Evolutionary conservation across 2,329 filamentous ascomycete species (phyloP).

Genomic region (Polytolypa hystricis): DNA sequence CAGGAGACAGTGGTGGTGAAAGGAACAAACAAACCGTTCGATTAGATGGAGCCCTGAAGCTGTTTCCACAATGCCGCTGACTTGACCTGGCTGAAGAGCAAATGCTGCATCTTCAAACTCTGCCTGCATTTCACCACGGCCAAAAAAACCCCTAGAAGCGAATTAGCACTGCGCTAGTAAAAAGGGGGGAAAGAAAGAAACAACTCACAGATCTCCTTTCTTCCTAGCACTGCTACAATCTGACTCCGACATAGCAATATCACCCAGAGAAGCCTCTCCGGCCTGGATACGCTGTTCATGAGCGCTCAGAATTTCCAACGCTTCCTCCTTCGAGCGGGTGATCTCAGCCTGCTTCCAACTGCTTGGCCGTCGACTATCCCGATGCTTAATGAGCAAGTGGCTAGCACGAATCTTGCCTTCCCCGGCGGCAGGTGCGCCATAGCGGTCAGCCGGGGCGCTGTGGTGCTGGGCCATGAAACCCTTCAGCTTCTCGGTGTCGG

Average conservation of each 20-base stretch:
- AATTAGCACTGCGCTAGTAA: conserved; percentile 7
- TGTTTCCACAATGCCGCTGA: conserved; percentile 81
- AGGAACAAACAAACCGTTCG: conserved; percentile 55
- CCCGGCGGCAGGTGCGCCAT: conserved; percentile 29
- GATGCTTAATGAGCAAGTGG: conserved; percentile 90
- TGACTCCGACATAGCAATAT: conserved; percentile 78
- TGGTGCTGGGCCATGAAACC: conserved; percentile 85
- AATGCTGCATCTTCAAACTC: conserved; percentile 97
- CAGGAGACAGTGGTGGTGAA: too few relatives aligned
- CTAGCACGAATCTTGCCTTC: conserved; percentile 86
- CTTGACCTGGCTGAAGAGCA: conserved; percentile 71
- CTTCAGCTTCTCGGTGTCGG: conserved; percentile 87
- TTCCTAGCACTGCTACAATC: conserved; percentile 95
- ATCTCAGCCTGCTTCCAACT: conserved; percentile 92
- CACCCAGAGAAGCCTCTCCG: conserved; percentile 59
- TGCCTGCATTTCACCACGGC: conserved; percentile 92
- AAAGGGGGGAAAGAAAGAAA: neutral
- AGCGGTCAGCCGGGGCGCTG: conserved; percentile 39
- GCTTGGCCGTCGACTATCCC: conserved; percentile 72
- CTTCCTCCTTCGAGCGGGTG: conserved; percentile 78
- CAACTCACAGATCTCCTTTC: conserved; percentile 67
- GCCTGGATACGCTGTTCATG: conserved; percentile 67
- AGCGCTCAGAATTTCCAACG: conserved; percentile 60
- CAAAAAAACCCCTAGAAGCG: conserved; percentile 65
- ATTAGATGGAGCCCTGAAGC: conserved; percentile 93